Base-by-base conservation (phyloP, 1,284 basidiomycete genomes). In the Trametes polyzona region DNA sequence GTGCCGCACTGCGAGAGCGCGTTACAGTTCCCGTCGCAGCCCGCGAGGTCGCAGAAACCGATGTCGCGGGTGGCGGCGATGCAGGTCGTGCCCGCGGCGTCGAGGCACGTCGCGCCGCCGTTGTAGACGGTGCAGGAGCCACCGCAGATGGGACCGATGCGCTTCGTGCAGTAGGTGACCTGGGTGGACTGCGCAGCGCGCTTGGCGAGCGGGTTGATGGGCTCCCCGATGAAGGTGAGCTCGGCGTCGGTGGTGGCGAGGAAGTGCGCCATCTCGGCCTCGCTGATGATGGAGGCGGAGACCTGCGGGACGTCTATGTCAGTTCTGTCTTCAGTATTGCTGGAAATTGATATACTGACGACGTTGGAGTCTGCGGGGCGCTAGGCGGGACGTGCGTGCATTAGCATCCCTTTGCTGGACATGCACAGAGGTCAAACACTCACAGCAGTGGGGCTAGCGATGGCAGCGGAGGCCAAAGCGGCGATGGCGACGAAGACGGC, bases 181-280 rank as follows among this genome's bases (percentile, higher is more conserved):
- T 24, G 19, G 12, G 50, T 52, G 32, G 16, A 17, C 26, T 52
- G 50, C n/a, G 50, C 41, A 11, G 50, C 32, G 42, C 50, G 50
- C 30, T 42, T 30, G 10, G 32, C 24, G 24, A 52, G 50, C 23
- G 50, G 30, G 32, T 44, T 51, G 32, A 42, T 2, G 11, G 41
- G 41, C 10, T 43, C 50, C 23, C 50, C 50, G 40, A 52, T 29
- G 32, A 52, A 52, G 40, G 32, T 52, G 32, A 52, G 41, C 19
- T 52, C 40, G 41, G 50, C 50, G 24, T 52, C 50, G 32, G 50
- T 52, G 4, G 41, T 52, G 24, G 50, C 41, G 21, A 52, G 41
- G 32, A 32, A 52, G 17, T 52, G 32, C 26, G 30, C 30, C 32
- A 52, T 36, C 30, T 43, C 41, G 24, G 16, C 41, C 5, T 27